Evolutionary conservation across 1,139 yeast species (phyloP), one percentile per base, ranked within the genome.

Genomic region (Scheffersomyces cryptocercus): DNA sequence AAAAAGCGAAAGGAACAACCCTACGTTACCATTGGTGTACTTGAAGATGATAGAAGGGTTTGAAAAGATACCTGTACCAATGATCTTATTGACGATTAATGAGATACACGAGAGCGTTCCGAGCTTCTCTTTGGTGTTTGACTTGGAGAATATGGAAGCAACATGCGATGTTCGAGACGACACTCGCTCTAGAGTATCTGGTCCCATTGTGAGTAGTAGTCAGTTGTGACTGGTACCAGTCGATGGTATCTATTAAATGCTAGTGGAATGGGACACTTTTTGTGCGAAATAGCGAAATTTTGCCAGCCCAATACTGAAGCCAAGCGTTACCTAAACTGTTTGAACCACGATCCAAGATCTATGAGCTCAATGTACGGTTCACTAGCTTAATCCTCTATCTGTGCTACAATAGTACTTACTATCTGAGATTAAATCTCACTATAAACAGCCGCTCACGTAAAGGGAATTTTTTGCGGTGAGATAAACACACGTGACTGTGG

Each of bases 51-150:
- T 67, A 1, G 79, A 67, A 0, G 81, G 81, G 12, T 77, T 75
- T 60, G 70, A 70, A 52, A 74, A 76, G 26, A 76, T 74, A 1
- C 81, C 81, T 0, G 81, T 76, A 0, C 81, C 81, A 5, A 76
- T 68, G 75, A 76, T 76, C 50, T 75, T 76, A 55, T 76, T 76
- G 45, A 75, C 73, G 35, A 75, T 75, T 29, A 76, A 64, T 4
- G 73, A 62, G 39, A 60, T 55, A 46, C 64, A 60, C 39, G 62
- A 58, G 10, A 60, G 50, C 20, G 63, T 59, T 41, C 64, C 62
- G 35, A 61, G 49, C 43, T 61, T 59, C 29, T 31, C 35, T 20
- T 31, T 31, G 11, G 35, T 15, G 10, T 9, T 20, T 10, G 35
- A 15, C 20, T 14, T 31, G 24, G 35, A 31, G 35, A 31, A 31